phyloP scores from a whole-genome alignment of 441 rosid species.

The Erodium texanum region DNA sequence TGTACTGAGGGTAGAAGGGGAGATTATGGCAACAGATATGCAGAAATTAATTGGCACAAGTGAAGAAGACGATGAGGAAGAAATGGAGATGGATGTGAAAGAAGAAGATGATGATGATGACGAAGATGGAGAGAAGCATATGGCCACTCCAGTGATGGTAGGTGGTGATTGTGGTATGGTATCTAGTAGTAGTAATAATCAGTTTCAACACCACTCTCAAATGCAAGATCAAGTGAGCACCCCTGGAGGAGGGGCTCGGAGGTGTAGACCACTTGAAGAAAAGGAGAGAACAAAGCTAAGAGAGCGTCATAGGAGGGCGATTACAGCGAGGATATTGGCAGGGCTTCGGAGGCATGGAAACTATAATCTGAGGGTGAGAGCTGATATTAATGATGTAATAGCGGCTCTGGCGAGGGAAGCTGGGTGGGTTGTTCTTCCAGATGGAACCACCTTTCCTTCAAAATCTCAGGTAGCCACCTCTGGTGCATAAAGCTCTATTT shows the following conservation, averaged over 20 bases:
- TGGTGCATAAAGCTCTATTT: constrained; percentile 13
- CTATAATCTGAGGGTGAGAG: constrained; percentile 96
- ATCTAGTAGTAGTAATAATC: constrained; percentile 44
- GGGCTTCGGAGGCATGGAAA: constrained; percentile 95
- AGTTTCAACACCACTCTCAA: constrained; percentile 53
- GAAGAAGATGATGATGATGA: constrained; percentile 69
- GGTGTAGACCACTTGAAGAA: constrained; percentile 83
- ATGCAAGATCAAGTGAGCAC: constrained; percentile 70
- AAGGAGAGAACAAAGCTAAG: constrained; percentile 96
- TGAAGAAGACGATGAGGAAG: constrained; percentile 88
- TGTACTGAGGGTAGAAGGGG: constrained; percentile 13
- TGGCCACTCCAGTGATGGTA: constrained; percentile 34
- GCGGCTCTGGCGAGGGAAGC: constrained; percentile 99
- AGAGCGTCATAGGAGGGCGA: constrained; percentile 94
- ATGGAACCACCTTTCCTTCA: constrained; percentile 97
- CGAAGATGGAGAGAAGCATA: constrained; percentile 41
- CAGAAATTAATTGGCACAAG: constrained; percentile 63
- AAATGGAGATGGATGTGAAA: constrained; percentile 76
- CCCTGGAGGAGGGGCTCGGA: constrained; percentile 65
- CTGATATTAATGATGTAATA: constrained; percentile 96
- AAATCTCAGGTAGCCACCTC: constrained; percentile 66
- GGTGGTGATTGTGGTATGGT: constrained; percentile 41
- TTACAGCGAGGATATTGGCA: constrained; percentile 97
- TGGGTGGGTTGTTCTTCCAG: constrained; percentile 99
- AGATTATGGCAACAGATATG: constrained; percentile 67